Conservation (phyloP, 2,329 filamentous ascomycete genomes). For the Trichoderma atroviride region DNA sequence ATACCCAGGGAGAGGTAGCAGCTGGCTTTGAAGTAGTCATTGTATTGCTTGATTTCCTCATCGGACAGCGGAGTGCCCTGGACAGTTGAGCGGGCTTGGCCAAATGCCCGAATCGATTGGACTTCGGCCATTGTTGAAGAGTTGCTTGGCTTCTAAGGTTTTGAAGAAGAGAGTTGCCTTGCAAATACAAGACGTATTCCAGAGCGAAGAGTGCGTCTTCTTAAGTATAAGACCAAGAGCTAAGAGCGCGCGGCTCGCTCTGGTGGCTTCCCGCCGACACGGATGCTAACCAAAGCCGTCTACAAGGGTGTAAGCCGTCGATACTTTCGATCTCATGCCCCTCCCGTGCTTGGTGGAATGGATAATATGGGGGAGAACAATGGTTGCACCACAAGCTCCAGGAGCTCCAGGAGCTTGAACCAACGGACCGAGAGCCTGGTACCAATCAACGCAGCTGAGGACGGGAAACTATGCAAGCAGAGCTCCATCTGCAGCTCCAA, state of each 20-base stretch:
- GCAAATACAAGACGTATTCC: not conserved
- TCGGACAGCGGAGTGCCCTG: constrained; percentile 62
- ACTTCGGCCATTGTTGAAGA: constrained; percentile 44
- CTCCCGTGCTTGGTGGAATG: not conserved
- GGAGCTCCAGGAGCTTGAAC: not conserved
- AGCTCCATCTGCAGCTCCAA: constrained; percentile 3
- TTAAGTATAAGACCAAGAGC: constrained; percentile 14
- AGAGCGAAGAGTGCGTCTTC: not conserved
- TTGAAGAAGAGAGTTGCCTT: constrained; percentile 11
- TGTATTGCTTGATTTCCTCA: constrained; percentile 69
- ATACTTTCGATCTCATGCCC: not conserved
- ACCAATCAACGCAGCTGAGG: not conserved
- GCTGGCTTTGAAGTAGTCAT: constrained; percentile 73
- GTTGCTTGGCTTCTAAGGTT: not conserved
- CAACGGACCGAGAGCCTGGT: not conserved
- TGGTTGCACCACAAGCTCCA: not conserved
- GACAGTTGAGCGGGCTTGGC: constrained; percentile 66
- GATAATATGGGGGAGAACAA: not conserved
- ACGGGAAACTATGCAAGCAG: not conserved
- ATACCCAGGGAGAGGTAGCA: constrained; percentile 77
- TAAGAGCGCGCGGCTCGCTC: not conserved
- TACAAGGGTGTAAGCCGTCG: constrained; percentile 11
- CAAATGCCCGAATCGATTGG: constrained; percentile 65
- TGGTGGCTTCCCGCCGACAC: constrained; percentile 1
- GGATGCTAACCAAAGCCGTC: not conserved